Percentiles rank a stretch among this genome's conserved stretches.
Conservation (phyloP, 164 flowering plant genomes). For the Akebia trifoliata region DNA sequence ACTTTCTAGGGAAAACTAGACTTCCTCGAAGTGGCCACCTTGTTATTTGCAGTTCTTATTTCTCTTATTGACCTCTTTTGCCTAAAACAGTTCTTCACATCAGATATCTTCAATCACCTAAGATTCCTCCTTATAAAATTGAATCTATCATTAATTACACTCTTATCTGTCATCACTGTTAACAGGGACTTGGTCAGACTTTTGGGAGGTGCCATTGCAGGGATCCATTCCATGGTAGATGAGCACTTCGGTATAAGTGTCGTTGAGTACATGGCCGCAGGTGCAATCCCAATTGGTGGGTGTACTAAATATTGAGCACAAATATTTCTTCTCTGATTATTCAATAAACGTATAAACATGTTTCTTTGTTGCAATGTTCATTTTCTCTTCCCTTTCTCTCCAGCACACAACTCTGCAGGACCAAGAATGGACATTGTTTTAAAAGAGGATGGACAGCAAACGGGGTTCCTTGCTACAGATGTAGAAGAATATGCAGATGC, state of each 20-base stretch:
- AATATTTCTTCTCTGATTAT: too few species aligned
- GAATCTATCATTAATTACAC: background rate
- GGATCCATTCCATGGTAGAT: slow-evolving; percentile 89
- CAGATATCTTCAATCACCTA: too few species aligned
- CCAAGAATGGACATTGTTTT: slow-evolving; percentile 92
- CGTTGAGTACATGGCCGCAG: slow-evolving; percentile 98
- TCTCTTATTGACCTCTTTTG: too few species aligned
- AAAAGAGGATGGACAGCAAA: slow-evolving; percentile 69
- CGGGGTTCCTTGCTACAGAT: slow-evolving; percentile 72
- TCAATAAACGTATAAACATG: background rate
- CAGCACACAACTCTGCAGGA: slow-evolving; percentile 96
- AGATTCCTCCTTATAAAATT: background rate
- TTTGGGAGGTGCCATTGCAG: slow-evolving; percentile 74
- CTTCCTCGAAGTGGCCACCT: too few species aligned
- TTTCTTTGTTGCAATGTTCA: background rate
- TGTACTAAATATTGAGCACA: background rate
- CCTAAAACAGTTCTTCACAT: too few species aligned
- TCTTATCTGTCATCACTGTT: background rate
- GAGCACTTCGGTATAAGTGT: slow-evolving; percentile 94
- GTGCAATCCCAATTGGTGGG: slow-evolving; percentile 92
- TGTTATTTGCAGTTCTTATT: too few species aligned
- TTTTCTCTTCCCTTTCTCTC: background rate
- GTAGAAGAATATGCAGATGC: slow-evolving; percentile 83
- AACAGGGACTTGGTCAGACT: slow-evolving; percentile 85
- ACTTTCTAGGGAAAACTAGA: too few species aligned